These are phyloP conservation scores for Fusarium udum DNA, from an alignment of 2,329 filamentous ascomycete genomes.

Conservation along the genomic window DNA sequence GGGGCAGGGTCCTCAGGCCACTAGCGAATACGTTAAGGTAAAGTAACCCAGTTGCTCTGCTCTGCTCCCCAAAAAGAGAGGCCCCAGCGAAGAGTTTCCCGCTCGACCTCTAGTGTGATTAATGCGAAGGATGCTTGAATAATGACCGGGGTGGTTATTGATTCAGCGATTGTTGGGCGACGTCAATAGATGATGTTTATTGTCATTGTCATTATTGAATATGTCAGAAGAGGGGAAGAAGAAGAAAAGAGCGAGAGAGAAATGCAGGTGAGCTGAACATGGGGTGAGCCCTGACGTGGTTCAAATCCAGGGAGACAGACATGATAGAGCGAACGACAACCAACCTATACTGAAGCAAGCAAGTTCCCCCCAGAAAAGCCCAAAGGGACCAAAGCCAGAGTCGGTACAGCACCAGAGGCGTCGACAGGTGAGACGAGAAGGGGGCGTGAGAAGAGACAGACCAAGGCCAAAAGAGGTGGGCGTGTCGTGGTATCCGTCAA, in stretches of 20 bases:
- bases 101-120: constrained; percentile 30
- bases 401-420: constrained; percentile 27
- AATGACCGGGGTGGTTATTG: neutral
- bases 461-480: constrained; percentile 12
- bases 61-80: constrained; percentile 28
- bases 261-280: constrained; percentile 34
- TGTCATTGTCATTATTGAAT: constrained; percentile 3
- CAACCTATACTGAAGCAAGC: constrained; percentile 6
- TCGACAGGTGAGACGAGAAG: constrained; percentile 32
- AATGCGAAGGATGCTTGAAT: constrained; percentile 20
- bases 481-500: constrained; percentile 28
- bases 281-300: constrained; percentile 34
- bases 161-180: constrained; percentile 14
- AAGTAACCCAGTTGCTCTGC: constrained; percentile 10
- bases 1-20: constrained; percentile 47
- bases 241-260: constrained; percentile 17
- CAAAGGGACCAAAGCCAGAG: constrained; percentile 17
- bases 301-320: constrained; percentile 19
- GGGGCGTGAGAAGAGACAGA: constrained; percentile 3
- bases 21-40: constrained; percentile 36
- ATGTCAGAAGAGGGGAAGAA: constrained; percentile 9
- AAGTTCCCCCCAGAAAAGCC: constrained; percentile 24
- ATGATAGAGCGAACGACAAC: neutral
- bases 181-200: neutral
- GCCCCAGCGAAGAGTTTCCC: constrained; percentile 37